Evolutionary conservation across 108 stramenopile species (phyloP).

Genomic region (Fragilaria crotonensis): DNA sequence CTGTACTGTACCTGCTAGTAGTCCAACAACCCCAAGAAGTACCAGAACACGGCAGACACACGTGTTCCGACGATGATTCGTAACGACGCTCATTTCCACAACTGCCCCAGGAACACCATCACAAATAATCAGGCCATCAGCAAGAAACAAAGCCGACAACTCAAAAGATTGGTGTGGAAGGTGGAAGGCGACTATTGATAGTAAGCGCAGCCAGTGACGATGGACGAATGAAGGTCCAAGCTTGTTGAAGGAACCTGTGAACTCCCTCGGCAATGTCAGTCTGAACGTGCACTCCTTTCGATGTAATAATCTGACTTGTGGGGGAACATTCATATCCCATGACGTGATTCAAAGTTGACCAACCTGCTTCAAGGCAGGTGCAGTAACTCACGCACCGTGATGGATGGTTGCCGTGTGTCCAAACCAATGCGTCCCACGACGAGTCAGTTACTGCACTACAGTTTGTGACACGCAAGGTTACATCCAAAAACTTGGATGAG

Average conservation of each 20-base stretch:
- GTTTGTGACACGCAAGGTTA: slow-evolving; percentile 94
- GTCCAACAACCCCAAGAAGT: too few species aligned
- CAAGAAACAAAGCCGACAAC: too few species aligned
- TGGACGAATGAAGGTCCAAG: slow-evolving; percentile 91
- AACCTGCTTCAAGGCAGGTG: slow-evolving; percentile 93
- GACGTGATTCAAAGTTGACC: slow-evolving; percentile 92
- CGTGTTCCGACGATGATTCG: too few species aligned
- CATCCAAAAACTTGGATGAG: slow-evolving; percentile 85
- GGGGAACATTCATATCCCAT: slow-evolving; percentile 86
- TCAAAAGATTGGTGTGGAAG: too few species aligned
- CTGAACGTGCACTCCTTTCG: slow-evolving; percentile 94
- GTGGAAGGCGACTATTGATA: slow-evolving; percentile 69
- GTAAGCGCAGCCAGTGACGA: slow-evolving; percentile 61
- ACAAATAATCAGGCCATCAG: too few species aligned
- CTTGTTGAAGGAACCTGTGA: slow-evolving; percentile 81
- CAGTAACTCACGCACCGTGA: slow-evolving; percentile 92
- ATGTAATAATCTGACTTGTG: slow-evolving; percentile 56
- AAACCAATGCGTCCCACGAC: slow-evolving; percentile 76
- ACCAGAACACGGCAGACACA: too few species aligned
- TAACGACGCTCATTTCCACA: too few species aligned
- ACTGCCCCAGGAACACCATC: too few species aligned
- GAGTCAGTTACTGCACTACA: slow-evolving; percentile 95
- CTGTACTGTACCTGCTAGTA: too few species aligned
- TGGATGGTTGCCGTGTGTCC: slow-evolving; percentile 95
- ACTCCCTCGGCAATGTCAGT: slow-evolving; percentile 72